Evolutionary conservation across 1,284 basidiomycete genomes (phyloP), one percentile per base, ranked within the genome.

Genomic region (Amylostereum areolatum): DNA sequence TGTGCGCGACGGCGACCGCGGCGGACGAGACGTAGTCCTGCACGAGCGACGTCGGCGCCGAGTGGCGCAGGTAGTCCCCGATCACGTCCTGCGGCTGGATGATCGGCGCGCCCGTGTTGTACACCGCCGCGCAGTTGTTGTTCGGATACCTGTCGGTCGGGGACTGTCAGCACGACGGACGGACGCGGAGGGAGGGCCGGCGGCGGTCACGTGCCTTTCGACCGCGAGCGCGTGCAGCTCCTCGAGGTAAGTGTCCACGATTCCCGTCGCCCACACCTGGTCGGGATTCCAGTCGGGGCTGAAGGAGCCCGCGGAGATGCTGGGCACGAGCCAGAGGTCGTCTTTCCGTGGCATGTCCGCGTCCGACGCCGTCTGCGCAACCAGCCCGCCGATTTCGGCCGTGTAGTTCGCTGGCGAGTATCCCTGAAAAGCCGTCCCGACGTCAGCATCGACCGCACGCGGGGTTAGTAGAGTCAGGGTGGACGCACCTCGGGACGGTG

Each of bases 61-160:
- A 68, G 61, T 90, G 87, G 41, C 69, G 77, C 36, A 89, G 72
- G 60, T 76, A 89, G 8, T 61, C 60, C 0, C 73, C 61, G 59
- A 88, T 83, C 30, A 74, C 67, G 2, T 65, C 58, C 60, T 86
- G 83, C 0, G 80, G 74, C 52, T 77, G 66, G 11, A 59, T 27
- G 41, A 64, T 62, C 2, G 64, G 54, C 0, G 60, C 56, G 40
- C 77, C 80, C 2, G 62, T 56, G n/a, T 67, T 65, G 54, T 69
- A 80, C 52, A 74, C 64, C 27, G 80, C 75, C 42, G 72, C 70
- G 62, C 85, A 88, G 57, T 88, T 89, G 68, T 79, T 70, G 12
- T 66, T 66, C 1, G 74, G 75, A 54, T 79, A 78, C 46, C 71
- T 73, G 43, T 28, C 11, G 28, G 1, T 18, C 18, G 18, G 18